These are phyloP conservation scores for Fusarium humuli DNA, from an alignment of 2,329 filamentous ascomycete genomes.

Conservation along the genomic window DNA sequence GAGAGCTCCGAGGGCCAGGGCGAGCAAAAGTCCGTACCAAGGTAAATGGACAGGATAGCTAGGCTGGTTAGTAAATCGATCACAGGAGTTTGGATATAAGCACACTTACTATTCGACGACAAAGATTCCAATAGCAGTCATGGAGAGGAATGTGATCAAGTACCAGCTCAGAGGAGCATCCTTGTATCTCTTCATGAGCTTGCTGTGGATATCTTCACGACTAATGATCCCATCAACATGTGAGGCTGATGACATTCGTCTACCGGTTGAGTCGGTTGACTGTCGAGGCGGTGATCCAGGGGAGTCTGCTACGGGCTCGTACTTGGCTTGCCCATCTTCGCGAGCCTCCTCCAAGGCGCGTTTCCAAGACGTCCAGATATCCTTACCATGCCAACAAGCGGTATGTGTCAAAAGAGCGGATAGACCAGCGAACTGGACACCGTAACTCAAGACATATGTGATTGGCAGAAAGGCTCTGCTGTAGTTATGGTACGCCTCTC, in stretches of 20 bases:
- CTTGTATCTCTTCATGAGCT: conserved; percentile 84
- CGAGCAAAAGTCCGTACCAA: conserved; percentile 86
- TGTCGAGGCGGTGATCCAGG: conserved; percentile 30
- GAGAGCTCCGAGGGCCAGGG: conserved; percentile 79
- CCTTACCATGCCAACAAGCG: conserved; percentile 83
- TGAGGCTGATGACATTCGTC: conserved; percentile 52
- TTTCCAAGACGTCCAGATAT: conserved; percentile 83
- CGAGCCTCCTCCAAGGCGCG: conserved; percentile 73
- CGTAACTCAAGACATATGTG: conserved; percentile 88
- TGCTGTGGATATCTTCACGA: conserved; percentile 84
- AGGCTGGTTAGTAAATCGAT: conserved; percentile 21
- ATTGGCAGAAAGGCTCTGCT: conserved; percentile 87
- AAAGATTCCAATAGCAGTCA: conserved; percentile 84
- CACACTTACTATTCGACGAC: conserved; percentile 81
- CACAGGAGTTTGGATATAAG: neutral
- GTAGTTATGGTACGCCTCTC: conserved; percentile 80
- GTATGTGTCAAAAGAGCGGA: conserved; percentile 85
- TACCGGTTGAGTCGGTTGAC: conserved; percentile 34
- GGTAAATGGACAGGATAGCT: conserved; percentile 84
- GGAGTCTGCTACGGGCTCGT: conserved; percentile 62
- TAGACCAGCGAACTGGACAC: conserved; percentile 85
- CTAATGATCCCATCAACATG: conserved; percentile 69
- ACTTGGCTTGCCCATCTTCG: conserved; percentile 61
- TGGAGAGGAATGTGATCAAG: conserved; percentile 76
- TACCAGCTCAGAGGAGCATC: conserved; percentile 89